Evolutionary conservation across 202 grass and related monocot genomes (phyloP).

Genomic region (Brachypodium distachyon): DNA sequence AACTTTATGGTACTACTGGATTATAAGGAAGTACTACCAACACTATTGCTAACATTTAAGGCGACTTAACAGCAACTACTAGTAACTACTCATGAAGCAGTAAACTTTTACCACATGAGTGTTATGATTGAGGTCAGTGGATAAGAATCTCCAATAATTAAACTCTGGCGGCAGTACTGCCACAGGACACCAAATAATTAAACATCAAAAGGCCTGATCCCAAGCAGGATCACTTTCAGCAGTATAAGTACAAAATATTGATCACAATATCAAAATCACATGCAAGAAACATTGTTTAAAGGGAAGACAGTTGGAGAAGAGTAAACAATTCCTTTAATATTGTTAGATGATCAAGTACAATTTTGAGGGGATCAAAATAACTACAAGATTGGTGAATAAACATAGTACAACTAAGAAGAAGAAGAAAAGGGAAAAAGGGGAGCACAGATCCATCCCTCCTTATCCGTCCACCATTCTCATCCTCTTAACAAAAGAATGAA

Average conservation of each 20-base stretch:
- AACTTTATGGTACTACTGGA: neutral
- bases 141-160: slow-evolving; percentile 40
- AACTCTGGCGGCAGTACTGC: slow-evolving; percentile 14
- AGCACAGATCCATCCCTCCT: slow-evolving; percentile 49
- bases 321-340: slow-evolving; percentile 23
- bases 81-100: neutral
- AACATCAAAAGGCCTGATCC: slow-evolving; percentile 20
- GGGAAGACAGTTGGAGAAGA: neutral
- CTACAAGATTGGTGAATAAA: slow-evolving; percentile 46
- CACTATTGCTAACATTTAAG: neutral
- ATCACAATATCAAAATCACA: slow-evolving; percentile 26
- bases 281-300: slow-evolving; percentile 21
- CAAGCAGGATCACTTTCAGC: slow-evolving; percentile 23
- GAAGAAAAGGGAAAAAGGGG: slow-evolving; percentile 4
- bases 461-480: slow-evolving; percentile 44
- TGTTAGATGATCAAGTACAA: slow-evolving; percentile 51
- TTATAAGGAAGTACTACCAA: neutral
- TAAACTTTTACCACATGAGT: slow-evolving; percentile 41
- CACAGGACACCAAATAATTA: slow-evolving; percentile 23
- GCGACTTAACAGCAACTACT: neutral
- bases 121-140: slow-evolving; percentile 38
- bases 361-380: slow-evolving; percentile 20
- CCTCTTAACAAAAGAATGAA: slow-evolving; percentile 77
- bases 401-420: slow-evolving; percentile 36
- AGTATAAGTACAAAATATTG: neutral